Percentiles rank a stretch among this genome's conserved stretches.
phyloP scores from a whole-genome alignment of 495 filamentous ascomycete genomes.

The Articulospora tetracladia region DNA sequence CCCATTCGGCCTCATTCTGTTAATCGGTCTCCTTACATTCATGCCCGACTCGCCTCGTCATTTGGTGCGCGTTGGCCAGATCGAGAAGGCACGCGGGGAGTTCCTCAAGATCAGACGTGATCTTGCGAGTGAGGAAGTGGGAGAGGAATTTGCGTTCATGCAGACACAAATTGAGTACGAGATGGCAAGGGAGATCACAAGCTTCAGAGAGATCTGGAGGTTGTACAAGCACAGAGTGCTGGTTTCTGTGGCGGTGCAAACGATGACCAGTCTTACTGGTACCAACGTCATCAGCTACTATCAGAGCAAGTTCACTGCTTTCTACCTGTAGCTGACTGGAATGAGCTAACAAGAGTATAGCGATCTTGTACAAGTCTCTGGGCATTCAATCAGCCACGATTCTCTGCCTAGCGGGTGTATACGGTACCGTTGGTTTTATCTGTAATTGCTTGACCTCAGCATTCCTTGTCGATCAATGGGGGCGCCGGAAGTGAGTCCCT shows the following conservation, averaged over 20 bases:
- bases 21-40: slow-evolving; percentile 21
- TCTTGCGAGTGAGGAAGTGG: slow-evolving; percentile 40
- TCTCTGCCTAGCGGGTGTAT: slow-evolving; percentile 51
- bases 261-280: slow-evolving; percentile 54
- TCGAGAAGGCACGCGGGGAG: slow-evolving; percentile 45
- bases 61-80: slow-evolving; percentile 48
- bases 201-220: slow-evolving; percentile 48
- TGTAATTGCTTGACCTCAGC: slow-evolving; percentile 49
- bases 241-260: slow-evolving; percentile 52
- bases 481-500: slow-evolving; percentile 48
- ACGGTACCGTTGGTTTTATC: slow-evolving; percentile 51
- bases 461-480: slow-evolving; percentile 56
- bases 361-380: slow-evolving; percentile 52
- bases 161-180: slow-evolving; percentile 57
- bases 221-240: slow-evolving; percentile 47
- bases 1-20: slow-evolving; percentile 24
- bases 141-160: slow-evolving; percentile 54
- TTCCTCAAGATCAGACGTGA: slow-evolving; percentile 48
- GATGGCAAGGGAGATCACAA: slow-evolving; percentile 50
- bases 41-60: slow-evolving; percentile 21
- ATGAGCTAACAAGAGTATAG: not conserved
- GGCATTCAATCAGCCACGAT: slow-evolving; percentile 48
- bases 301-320: slow-evolving; percentile 41
- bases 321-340: not conserved
- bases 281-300: slow-evolving; percentile 56